Evolutionary conservation across 768 basidiomycete species (phyloP).

Genomic region (Boletellus ananiceps): DNA sequence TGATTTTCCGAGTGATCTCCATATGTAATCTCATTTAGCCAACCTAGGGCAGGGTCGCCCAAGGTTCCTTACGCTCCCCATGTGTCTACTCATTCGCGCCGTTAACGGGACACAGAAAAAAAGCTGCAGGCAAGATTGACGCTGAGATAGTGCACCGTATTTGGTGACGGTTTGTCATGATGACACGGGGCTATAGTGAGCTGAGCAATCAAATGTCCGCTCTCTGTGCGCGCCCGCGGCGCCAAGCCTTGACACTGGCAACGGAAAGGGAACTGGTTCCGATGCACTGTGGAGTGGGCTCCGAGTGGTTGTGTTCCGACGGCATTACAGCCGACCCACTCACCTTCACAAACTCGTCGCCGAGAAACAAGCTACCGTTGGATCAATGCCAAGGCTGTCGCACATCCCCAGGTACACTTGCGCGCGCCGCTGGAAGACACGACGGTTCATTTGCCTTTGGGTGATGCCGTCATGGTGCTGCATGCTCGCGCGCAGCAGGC

Average conservation of each 20-base stretch:
- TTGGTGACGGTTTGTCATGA: constrained; percentile 1
- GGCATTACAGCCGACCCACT: background rate
- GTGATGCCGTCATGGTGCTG: no score
- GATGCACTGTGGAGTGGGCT: background rate
- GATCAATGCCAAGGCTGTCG: background rate
- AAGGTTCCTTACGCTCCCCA: background rate
- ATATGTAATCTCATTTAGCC: background rate
- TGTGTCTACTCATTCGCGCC: constrained; percentile 2
- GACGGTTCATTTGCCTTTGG: background rate
- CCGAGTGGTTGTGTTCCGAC: background rate
- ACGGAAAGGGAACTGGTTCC: background rate
- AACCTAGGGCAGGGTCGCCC: background rate
- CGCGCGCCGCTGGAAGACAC: no score
- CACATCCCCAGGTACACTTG: no score
- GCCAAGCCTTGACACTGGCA: background rate
- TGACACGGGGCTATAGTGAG: background rate
- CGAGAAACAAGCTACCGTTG: background rate
- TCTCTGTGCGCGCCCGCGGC: constrained; percentile 9
- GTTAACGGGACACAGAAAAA: background rate
- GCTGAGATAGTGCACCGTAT: constrained; percentile 9
- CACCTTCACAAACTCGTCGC: background rate
- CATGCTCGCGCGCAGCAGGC: no score
- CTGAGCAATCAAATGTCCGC: constrained; percentile 1
- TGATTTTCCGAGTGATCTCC: constrained; percentile 2
- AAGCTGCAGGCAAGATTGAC: constrained; percentile 12